These are phyloP conservation scores for Solanum chaucha DNA, from an alignment of 257 asterid species.

Conservation along the genomic window DNA sequence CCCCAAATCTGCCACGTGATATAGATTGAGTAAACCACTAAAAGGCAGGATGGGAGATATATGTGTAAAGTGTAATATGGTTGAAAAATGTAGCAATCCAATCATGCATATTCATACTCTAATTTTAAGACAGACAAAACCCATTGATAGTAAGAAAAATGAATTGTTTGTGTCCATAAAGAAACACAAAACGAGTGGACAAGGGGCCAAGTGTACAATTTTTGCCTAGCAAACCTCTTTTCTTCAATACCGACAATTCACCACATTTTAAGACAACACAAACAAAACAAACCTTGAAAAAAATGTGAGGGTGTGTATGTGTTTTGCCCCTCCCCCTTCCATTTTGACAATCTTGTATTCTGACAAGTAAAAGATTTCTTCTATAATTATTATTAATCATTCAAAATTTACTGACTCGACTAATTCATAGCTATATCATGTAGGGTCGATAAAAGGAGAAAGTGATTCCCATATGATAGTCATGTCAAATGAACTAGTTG, in stretches of 20 bases:
- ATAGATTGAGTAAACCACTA: neutral
- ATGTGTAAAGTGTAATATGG: neutral
- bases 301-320: neutral
- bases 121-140: neutral
- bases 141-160: constrained; percentile 1
- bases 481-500: neutral
- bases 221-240: constrained; percentile 15
- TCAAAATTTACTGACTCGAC: fast-evolving
- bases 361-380: neutral
- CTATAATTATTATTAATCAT: neutral
- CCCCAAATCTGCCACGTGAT: no score
- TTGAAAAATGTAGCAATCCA: neutral
- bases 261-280: neutral
- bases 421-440: neutral
- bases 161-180: neutral
- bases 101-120: neutral
- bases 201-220: constrained; percentile 12
- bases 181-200: neutral
- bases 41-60: neutral
- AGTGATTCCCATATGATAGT: neutral
- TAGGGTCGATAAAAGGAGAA: neutral
- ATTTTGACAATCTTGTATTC: neutral
- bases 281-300: neutral
- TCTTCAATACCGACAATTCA: constrained; percentile 23
- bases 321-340: neutral